phyloP scores from a whole-genome alignment of 768 basidiomycete genomes.

The Pleurotus giganteus region DNA sequence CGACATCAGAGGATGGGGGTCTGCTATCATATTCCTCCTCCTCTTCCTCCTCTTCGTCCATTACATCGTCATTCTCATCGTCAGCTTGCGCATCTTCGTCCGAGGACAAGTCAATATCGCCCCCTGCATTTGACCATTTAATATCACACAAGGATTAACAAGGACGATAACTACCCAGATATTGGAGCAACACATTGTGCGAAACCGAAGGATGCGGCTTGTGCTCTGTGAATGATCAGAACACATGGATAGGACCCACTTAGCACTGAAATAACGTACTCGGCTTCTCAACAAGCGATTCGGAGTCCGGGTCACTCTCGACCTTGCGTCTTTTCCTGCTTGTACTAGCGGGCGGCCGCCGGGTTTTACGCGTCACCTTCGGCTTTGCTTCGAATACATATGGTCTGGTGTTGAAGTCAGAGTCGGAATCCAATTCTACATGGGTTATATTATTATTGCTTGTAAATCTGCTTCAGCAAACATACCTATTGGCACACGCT shows the following conservation, averaged over 20 bases:
- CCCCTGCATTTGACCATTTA: constrained; percentile 21
- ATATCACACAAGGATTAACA: no score
- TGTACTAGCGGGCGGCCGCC: constrained; percentile 15
- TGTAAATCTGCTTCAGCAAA: not conserved
- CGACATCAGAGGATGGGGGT: constrained; percentile 2
- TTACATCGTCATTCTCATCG: constrained; percentile 19
- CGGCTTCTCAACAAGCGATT: not conserved
- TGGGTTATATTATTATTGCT: not conserved
- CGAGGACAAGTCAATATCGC: constrained; percentile 48
- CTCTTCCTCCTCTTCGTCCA: constrained; percentile 21
- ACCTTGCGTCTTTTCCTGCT: constrained; percentile 14
- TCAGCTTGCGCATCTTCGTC: constrained; percentile 39
- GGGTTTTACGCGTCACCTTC: constrained; percentile 23
- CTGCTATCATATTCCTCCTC: constrained; percentile 17
- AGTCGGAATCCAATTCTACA: constrained; percentile 45
- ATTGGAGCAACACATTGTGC: constrained; percentile 46
- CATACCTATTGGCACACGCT: constrained; percentile 35
- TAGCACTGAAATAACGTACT: not conserved
- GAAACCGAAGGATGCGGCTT: not conserved
- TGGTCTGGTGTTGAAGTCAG: constrained; percentile 45
- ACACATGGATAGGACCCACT: not conserved
- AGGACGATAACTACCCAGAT: constrained; percentile 44
- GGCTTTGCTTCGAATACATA: constrained; percentile 30
- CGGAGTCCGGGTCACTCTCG: not conserved
- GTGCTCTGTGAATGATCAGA: not conserved